phyloP scores from a whole-genome alignment of 495 filamentous ascomycete species.

The Xylaria bambusicola region DNA sequence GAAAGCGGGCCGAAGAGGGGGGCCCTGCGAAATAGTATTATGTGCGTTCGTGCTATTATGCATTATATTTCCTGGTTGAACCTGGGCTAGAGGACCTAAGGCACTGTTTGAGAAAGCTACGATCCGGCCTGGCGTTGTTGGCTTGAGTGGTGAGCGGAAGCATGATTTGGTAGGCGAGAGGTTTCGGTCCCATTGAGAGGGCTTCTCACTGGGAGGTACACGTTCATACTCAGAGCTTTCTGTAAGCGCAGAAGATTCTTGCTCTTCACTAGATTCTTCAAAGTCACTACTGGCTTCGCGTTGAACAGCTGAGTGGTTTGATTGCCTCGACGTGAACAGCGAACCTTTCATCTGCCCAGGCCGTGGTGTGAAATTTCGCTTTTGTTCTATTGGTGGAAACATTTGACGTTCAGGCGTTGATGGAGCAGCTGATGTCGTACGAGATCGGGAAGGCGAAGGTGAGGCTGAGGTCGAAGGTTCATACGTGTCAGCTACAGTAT shows the following conservation, averaged over 20 bases:
- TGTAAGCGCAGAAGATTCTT: slow-evolving; percentile 32
- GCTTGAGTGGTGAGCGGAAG: slow-evolving; percentile 54
- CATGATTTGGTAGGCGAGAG: slow-evolving; percentile 53
- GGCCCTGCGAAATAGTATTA: slow-evolving; percentile 15
- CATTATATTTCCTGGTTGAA: slow-evolving; percentile 22
- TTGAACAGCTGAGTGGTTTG: slow-evolving; percentile 1
- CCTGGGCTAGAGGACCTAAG: slow-evolving; percentile 39
- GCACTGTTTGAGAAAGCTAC: slow-evolving; percentile 49
- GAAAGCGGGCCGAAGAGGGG: slow-evolving; percentile 16
- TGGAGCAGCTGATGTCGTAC: slow-evolving; percentile 20
- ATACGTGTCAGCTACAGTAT: slow-evolving; percentile 22
- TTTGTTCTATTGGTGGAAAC: slow-evolving; percentile 44
- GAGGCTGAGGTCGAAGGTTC: slow-evolving; percentile 18
- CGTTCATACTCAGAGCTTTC: slow-evolving; percentile 36
- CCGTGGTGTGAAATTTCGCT: slow-evolving; percentile 53
- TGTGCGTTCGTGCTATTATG: neutral
- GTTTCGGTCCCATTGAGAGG: slow-evolving; percentile 36
- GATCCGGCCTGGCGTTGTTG: slow-evolving; percentile 47
- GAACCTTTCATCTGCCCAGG: slow-evolving; percentile 35
- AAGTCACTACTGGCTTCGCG: slow-evolving; percentile 14
- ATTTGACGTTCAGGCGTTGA: slow-evolving; percentile 32
- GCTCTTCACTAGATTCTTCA: slow-evolving; percentile 28
- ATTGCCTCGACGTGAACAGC: slow-evolving; percentile 36
- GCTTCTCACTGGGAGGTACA: slow-evolving; percentile 32
- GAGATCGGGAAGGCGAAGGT: slow-evolving; percentile 11